Evolutionary conservation across 1,284 basidiomycete species (phyloP), one percentile per base, ranked within the genome.

Genomic region (Cutaneotrichosporon arboriforme): DNA sequence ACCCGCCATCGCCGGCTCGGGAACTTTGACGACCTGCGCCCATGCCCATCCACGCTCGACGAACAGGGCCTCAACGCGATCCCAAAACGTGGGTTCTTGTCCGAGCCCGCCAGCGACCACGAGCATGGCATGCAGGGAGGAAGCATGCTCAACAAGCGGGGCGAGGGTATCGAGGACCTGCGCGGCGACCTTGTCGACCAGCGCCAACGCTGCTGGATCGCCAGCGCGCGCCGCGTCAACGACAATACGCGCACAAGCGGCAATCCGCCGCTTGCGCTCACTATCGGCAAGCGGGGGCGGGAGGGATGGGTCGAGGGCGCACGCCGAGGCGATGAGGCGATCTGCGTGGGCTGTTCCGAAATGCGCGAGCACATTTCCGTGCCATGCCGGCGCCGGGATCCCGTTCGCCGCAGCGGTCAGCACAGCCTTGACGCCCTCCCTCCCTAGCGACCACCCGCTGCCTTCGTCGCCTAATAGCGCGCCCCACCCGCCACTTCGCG

Each of bases 401-500:
- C 20, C 14, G 46, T 60, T 60, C n/a, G 59, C 59, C 4, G 45
- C 41, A n/a, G 18, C 37, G 3, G 45, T 49, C 18, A 60, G 49
- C 18, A 58, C 50, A n/a, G 23, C 23, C 39, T 44, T 53, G 35
- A 58, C 21, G 0, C 42, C 59, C 41, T 38, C 53, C 46, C 51
- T 58, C 20, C 59, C 59, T 20, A 60, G 22, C 2, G 49, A 31
- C 52, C 53, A 55, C 4, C 51, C 59, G 42, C 51, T 53, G n/a
- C 59, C 59, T 31, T 55, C 42, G 49, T 60, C 59, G 42, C 47
- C 59, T 4, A 60, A 50, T 7, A 60, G 39, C 15, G 54, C 39
- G 5, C 59, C 59, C 59, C 59, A 60, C 0, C 59, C 59, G 2
- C 59, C 59, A 36, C 41, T 46, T 9, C 59, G 46, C 0, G 20